These are phyloP conservation scores for Eleusine coracana DNA, from an alignment of 176 grass and related monocot genomes.

Conservation along the genomic window DNA sequence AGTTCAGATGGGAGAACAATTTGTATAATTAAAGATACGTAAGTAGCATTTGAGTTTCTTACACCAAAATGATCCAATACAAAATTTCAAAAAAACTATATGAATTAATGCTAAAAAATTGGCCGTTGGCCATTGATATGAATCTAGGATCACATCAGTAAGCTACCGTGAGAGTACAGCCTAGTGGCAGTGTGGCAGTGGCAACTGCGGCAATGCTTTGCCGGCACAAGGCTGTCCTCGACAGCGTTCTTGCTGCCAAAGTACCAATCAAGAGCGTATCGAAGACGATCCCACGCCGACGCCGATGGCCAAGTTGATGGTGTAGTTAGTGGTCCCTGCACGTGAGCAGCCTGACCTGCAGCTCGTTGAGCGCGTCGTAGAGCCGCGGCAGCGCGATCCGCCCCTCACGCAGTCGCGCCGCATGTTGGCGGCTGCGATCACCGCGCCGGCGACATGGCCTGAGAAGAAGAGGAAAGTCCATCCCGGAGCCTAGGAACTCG, in stretches of 20 bases:
- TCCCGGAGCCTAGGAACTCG: constrained; percentile 73
- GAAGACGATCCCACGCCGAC: constrained; percentile 82
- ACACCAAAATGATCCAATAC: not conserved
- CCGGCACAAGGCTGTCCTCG: not conserved
- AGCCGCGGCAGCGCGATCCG: constrained; percentile 53
- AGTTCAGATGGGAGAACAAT: not conserved
- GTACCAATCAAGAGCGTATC: constrained; percentile 67
- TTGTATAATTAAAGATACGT: constrained; percentile 33
- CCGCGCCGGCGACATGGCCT: constrained; percentile 75
- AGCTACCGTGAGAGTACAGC: not conserved
- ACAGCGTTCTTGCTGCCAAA: constrained; percentile 49
- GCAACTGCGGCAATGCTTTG: constrained; percentile 50
- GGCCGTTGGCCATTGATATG: not conserved
- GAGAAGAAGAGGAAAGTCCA: constrained; percentile 99
- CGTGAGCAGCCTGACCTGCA: constrained; percentile 76
- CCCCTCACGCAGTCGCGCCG: constrained; percentile 39
- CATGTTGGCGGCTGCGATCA: constrained; percentile 90
- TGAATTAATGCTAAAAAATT: not conserved
- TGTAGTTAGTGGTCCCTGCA: constrained; percentile 80
- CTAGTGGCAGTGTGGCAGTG: constrained; percentile 50
- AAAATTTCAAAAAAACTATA: constrained; percentile 20
- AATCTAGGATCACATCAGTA: not conserved
- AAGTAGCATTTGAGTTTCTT: constrained; percentile 27
- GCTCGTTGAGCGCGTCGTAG: constrained; percentile 75
- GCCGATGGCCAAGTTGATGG: constrained; percentile 85